Evolutionary conservation across 2,329 filamentous ascomycete genomes (phyloP), one percentile per base, ranked within the genome.

Genomic region (Biscogniauxia marginata): DNA sequence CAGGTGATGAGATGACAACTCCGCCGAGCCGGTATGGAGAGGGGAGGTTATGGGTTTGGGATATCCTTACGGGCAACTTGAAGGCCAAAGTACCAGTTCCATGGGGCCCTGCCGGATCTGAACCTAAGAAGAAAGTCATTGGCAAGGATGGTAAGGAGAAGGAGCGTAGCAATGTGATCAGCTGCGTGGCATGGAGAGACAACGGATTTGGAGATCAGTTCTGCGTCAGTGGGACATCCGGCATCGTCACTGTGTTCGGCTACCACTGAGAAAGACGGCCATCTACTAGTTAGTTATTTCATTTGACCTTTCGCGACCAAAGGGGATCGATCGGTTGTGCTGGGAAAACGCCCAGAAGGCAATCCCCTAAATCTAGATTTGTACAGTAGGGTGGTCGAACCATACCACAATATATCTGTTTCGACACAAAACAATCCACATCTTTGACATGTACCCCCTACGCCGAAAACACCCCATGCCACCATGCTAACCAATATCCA

Each of bases 11-110:
- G 73, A 79, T 83, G 67, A 74, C 66, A 6, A 61, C 60, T 1
- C 23, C 60, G 1, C 60, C 67, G 52, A 66, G 70, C 58, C 19
- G 69, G 65, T 43, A 67, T 54, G 75, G 74, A 2, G 78, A 88
- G 58, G 89, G 89, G 2, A 79, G 79, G 66, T 74, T 92, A 7
- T 87, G 87, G 77, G 90, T 85, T 1, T 98, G 93, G 93, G 92
- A 97, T 74, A 76, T 96, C 19, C 71, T 96, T 53, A 88, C 82
- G 5, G 93, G 91, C 1, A 83, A 86, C 53, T 70, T 89, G 50
- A 78, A 84, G 56, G 84, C 88, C 25, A 84, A 78, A 62, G 74
- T 96, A 5, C 74, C 70, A 34, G 76, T 84, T 3, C 81, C 83
- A 0, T 84, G 82, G 83, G 82, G 82, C 1, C 80, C 80, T 3